These are phyloP conservation scores for Citrullus colocynthis DNA, from an alignment of 306 rosid genomes.

Conservation along the genomic window DNA sequence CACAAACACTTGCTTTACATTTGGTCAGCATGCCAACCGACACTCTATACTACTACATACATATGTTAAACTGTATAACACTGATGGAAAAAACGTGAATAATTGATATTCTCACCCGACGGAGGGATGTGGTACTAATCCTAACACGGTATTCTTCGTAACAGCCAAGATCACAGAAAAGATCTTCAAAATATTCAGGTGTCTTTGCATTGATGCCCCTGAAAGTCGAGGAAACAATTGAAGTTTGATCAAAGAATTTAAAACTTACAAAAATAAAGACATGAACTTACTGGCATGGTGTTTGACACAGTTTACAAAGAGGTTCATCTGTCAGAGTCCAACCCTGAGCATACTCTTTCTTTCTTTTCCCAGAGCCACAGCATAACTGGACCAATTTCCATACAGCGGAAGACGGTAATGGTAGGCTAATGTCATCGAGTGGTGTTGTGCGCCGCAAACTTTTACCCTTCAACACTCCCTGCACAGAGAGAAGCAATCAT, in stretches of 20 bases:
- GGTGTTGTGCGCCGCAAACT: constrained; percentile 81
- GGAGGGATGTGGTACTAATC: constrained; percentile 70
- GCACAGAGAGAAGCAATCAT: not conserved
- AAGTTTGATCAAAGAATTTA: constrained; percentile 5
- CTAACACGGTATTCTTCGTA: constrained; percentile 79
- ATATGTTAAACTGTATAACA: not conserved
- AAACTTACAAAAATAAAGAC: not conserved
- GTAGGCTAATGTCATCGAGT: constrained; percentile 54
- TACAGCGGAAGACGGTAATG: constrained; percentile 68
- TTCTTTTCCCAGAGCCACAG: constrained; percentile 59
- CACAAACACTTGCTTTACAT: not conserved
- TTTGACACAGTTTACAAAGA: constrained; percentile 90
- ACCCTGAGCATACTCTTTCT: constrained; percentile 80
- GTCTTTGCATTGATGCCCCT: constrained; percentile 63
- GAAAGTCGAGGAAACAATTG: constrained; percentile 26
- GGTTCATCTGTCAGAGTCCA: constrained; percentile 66
- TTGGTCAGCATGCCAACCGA: not conserved
- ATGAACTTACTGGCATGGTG: constrained; percentile 61
- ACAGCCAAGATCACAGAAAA: constrained; percentile 79
- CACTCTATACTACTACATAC: not conserved
- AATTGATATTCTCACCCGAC: constrained; percentile 36
- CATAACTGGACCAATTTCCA: constrained; percentile 64
- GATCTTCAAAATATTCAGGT: constrained; percentile 90
- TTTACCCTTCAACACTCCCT: constrained; percentile 85
- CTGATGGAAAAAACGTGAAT: not conserved